Evolutionary conservation across 805 yeast genomes (phyloP), one percentile per base, ranked within the genome.

Genomic region (Torulaspora maleeae): DNA sequence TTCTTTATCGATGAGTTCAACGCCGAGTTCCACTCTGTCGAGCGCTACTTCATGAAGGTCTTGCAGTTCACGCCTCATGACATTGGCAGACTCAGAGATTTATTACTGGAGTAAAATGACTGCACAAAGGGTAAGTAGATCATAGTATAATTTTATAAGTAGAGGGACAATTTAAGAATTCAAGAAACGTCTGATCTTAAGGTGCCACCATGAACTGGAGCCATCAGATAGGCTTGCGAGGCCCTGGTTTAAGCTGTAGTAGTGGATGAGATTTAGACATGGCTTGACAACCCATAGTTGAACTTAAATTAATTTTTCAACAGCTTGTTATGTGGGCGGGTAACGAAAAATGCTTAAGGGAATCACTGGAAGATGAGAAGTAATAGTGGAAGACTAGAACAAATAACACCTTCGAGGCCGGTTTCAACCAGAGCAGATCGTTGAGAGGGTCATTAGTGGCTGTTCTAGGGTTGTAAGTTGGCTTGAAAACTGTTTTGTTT

Each of bases 1-100:
- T 74, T 77, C 1, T 74, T 87, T 1, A 71, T 85, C 34, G 78
- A 73, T n/a, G 53, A 69, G 54, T 66, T 86, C 50, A 64, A 77
- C 36, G 48, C 56, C 3, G 70, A 75, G 41, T 83, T 70, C 59
- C 85, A 83, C 0, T 79, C 82, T 0, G 71, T 78, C 13, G 71
- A 74, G 5, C 52, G 57, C 8, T 86, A 81, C 58, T 64, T 74
- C 63, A 66, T 52, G 43, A 54, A 64, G 25, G 40, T 67, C 11
- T 64, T 84, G 50, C 74, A 73, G 1, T 68, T 83, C 33, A 55
- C 70, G 1, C 58, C 64, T 1, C 66, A 59, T 1, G 86, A 82
- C 36, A 56, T 82, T 12, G 54, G 50, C 4, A 53, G 22, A 5
- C 66, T 77, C 16, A 64, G 63, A 47, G 46, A 52, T 8, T 66